Base-by-base conservation (phyloP, 108 stramenopile genomes). In the Epithemia pelagica region DNA sequence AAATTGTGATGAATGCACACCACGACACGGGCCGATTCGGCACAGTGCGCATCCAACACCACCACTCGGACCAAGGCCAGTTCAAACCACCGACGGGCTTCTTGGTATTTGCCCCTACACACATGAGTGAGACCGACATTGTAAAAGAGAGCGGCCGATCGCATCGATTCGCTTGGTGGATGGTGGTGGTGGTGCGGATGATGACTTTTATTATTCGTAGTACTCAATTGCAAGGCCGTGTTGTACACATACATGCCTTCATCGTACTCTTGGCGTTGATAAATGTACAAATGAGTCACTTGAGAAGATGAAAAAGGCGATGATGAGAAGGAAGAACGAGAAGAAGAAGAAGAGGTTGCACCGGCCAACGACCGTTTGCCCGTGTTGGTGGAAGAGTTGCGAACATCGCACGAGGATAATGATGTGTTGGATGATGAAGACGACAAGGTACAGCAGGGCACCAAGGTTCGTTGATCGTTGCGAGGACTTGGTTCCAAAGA, bases 91-190 rank as follows among this genome's bases (percentile, higher is more conserved):
- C 32, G 27, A 65, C 72, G 74, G 1, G 84, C 84, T 32, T 78
- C 62, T 18, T 71, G 28, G 29, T 72, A 55, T 30, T 74, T 26
- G 37, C 73, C 78, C 28, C 66, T 63, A 28, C 75, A 80, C 31
- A 81, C 76, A 51, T 80, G 66, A 1, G 87, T 80, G 67, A 85
- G 84, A 2, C 82, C 87, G 28, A 82, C 68, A 52, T 88, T 88
- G 76, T 85, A 88, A 51, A 66, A 55, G n/a, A 79, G 62, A 1
- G 79, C 73, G 25, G 77, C 77, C 18, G 81, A 72, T 10, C 75
- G 72, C 56, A 79, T 29, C 28, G 61, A 61, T 8, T 61, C 61
- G n/a, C n/a, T n/a, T n/a, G n/a, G n/a, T n/a, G n/a, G n/a, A n/a
- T n/a, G n/a, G n/a, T n/a, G n/a, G n/a, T n/a, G n/a, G n/a, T n/a